Evolutionary conservation across 2,329 filamentous ascomycete species (phyloP).

Genomic region (Emergomyces pasteurianus): DNA sequence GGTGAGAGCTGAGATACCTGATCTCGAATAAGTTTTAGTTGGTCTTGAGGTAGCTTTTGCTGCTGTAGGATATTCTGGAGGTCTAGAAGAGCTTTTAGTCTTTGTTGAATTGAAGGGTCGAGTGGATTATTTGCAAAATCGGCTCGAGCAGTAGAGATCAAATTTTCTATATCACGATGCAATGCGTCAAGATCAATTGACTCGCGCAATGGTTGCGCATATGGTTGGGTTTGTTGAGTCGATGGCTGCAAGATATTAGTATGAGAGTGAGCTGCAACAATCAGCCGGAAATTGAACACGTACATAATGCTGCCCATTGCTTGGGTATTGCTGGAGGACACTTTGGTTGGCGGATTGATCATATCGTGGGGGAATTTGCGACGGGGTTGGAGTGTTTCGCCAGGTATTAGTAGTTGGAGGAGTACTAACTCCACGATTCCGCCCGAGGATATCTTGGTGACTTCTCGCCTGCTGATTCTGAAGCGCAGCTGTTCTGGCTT

Average conservation of each 20-base stretch:
- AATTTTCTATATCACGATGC: conserved; percentile 68
- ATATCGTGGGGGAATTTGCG: conserved; percentile 37
- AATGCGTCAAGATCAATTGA: conserved; percentile 53
- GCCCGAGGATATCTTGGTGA: conserved; percentile 45
- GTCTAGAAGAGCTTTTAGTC: conserved; percentile 73
- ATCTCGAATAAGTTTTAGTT: conserved; percentile 72
- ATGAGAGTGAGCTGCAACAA: neutral
- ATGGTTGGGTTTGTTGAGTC: conserved; percentile 21
- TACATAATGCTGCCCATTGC: conserved; percentile 20
- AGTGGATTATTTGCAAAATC: conserved; percentile 65
- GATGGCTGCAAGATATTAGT: neutral
- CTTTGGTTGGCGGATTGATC: conserved; percentile 19
- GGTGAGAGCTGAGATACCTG: conserved; percentile 67
- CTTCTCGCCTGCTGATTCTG: conserved; percentile 38
- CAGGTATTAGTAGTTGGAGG: conserved; percentile 41
- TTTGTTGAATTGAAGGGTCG: conserved; percentile 63
- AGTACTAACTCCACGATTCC: conserved; percentile 39
- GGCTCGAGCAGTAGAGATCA: conserved; percentile 60
- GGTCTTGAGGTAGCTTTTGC: conserved; percentile 65
- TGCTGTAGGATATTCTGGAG: conserved; percentile 69
- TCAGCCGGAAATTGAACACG: conserved; percentile 4
- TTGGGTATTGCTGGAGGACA: conserved; percentile 20
- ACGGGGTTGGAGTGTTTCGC: conserved; percentile 64
- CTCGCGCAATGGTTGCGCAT: conserved; percentile 24
- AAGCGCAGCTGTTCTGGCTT: conserved; percentile 52